A percentile compares a stretch with the other conserved stretches of the same genome.
Conservation (phyloP, 768 basidiomycete genomes). For the Trametes cubensis region DNA sequence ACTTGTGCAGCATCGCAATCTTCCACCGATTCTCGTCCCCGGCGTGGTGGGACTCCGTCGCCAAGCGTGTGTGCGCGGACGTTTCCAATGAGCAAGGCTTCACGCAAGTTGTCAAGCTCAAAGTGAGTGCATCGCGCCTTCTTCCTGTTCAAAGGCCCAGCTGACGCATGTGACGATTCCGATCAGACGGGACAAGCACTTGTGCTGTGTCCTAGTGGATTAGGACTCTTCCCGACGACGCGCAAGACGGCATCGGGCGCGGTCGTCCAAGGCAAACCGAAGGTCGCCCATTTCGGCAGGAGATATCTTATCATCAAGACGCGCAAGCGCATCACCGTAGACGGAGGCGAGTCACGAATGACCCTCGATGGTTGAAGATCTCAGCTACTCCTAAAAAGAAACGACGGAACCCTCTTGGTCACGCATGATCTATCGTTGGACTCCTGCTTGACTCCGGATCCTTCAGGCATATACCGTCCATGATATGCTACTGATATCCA, state of each 20-base stretch:
- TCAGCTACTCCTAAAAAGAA: too few species aligned
- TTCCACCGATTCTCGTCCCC: constrained; percentile 77
- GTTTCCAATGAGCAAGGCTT: constrained; percentile 62
- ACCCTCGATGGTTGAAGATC: not conserved
- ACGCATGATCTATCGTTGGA: too few species aligned
- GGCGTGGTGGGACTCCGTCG: constrained; percentile 72
- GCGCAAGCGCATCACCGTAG: constrained; percentile 22
- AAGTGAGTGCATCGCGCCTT: constrained; percentile 44
- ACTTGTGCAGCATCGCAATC: constrained; percentile 66
- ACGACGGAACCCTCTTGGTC: not conserved
- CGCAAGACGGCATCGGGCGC: constrained; percentile 3
- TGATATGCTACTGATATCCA: too few species aligned
- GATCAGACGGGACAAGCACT: constrained; percentile 71
- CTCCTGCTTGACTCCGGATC: too few species aligned
- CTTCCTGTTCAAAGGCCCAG: not conserved
- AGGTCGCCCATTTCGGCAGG: constrained; percentile 27
- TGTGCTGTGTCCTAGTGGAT: constrained; percentile 64
- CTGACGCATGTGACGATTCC: not conserved
- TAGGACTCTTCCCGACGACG: constrained; percentile 13
- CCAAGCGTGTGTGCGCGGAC: constrained; percentile 67
- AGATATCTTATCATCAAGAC: constrained; percentile 24
- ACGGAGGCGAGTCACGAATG: constrained; percentile 25
- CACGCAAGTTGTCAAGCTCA: constrained; percentile 63
- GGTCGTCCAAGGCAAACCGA: constrained; percentile 5
- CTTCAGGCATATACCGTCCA: too few species aligned